Conservation (phyloP, 169 alveolate genomes). For the Pseudocohnilembus persalinus region DNA sequence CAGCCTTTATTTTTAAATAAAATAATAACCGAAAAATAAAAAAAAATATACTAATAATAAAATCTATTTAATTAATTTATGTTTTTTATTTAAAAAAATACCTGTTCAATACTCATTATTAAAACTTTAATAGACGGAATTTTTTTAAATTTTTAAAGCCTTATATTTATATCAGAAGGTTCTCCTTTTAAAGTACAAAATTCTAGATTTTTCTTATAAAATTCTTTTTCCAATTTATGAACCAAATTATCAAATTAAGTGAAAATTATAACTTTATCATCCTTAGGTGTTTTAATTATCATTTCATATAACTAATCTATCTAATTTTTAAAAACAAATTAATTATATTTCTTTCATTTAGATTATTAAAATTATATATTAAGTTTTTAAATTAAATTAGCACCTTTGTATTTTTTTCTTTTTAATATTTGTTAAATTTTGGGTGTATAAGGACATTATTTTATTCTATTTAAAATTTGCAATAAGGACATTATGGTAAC, state of each 20-base stretch:
- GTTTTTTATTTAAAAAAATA: too few relatives aligned
- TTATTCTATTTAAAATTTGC: background rate
- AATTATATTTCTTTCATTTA: background rate
- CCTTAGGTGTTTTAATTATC: background rate
- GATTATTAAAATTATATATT: background rate
- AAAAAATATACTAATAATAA: too few relatives aligned
- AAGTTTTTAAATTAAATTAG: background rate
- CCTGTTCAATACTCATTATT: constrained; percentile 15
- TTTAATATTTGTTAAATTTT: background rate
- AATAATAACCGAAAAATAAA: too few relatives aligned
- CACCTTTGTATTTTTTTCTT: background rate
- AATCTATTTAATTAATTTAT: too few relatives aligned
- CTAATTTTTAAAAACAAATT: background rate
- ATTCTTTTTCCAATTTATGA: background rate
- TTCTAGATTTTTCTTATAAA: background rate
- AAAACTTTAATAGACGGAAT: background rate
- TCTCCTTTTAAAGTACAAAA: constrained; percentile 4
- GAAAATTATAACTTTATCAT: constrained; percentile 13
- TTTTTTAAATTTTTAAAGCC: background rate
- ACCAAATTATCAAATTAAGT: constrained; percentile 13
- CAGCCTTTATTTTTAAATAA: background rate
- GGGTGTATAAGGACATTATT: constrained; percentile 6
- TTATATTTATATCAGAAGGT: constrained; percentile 15
- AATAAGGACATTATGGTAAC: constrained; percentile 10
- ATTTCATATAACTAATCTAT: background rate